Base-by-base conservation (phyloP, 31 red algal species). In the Odonthalia washingtoniensis region DNA sequence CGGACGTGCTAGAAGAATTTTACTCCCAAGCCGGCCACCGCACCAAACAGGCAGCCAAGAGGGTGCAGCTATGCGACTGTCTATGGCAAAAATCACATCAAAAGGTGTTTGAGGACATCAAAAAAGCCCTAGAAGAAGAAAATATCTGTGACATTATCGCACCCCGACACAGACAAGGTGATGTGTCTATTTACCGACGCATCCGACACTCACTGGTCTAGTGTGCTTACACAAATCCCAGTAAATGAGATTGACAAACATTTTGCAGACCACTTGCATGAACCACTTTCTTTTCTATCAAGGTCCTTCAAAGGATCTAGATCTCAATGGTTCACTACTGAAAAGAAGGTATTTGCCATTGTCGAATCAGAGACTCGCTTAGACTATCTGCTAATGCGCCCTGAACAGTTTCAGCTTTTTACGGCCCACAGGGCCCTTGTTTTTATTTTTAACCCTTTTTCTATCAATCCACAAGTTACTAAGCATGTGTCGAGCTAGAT, bases 281-380 rank as follows among this genome's bases (percentile, higher is more conserved):
- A 80, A 36, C 76, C 76, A 26, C 30, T 80, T n/a, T 35, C 45
- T 3, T 80, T 80, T 57, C 37, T 80, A 9, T 81, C 77, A 12
- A 46, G 77, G 16, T 16, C 42, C 4, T 81, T 81, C 16, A 73
- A 38, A 35, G 81, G 67, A 74, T 84, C 39, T n/a, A n/a, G n/a
- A n/a, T n/a, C n/a, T n/a, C n/a, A n/a, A n/a, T n/a, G n/a, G n/a
- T n/a, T n/a, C n/a, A n/a, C n/a, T n/a, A 38, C 65, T 36, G 38
- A 84, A 40, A 73, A 74, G 65, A 65, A 84, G 40, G 81, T 12
- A 70, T 84, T 74, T 43, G 63, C 65, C 14, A 74, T 84, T 27
- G 21, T 74, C 36, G 81, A 84, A 73, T 72, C 81, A 40, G 27
- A 73, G 65, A 43, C 31, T 32, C 5, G 81, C 5, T 31, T 84